Base-by-base conservation (phyloP, 2,329 filamentous ascomycete genomes). In the Fusarium penzigii region DNA sequence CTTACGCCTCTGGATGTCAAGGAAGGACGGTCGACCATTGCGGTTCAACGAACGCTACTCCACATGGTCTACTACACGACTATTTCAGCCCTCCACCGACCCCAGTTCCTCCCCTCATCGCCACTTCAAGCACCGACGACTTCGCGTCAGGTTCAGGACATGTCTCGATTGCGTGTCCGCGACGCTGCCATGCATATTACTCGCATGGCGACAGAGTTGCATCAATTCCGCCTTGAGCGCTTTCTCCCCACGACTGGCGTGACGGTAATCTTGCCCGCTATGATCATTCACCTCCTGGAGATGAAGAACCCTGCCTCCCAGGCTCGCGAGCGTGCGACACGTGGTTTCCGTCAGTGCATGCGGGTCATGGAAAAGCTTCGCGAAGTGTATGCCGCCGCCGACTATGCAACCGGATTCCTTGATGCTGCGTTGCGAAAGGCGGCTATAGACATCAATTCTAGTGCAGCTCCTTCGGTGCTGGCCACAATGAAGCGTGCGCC, bases 21-120 rank as follows among this genome's bases (percentile, higher is more conserved):
- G 47, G 79, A 85, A 16, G 86, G 85, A 34, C 78, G 80, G 39
- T 78, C 84, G 5, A 83, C 82, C 8, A 64, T 84, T 46, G 79
- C 80, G 0, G 77, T 96, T 3, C 91, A 96, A 68, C 84, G 90
- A 44, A 90, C 89, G n/a, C 78, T 97, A 17, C 77, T 97, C 36
- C 91, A 96, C 70, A 95, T 97, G 88, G 86, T 96, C 2, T 96
- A 95, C 72, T 89, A 92, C 70, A 95, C 93, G 2, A 95, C 92
- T 1, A 81, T 95, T 16, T 96, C 91, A 47, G 93, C 93, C 3
- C 79, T 97, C 16, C 92, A 97, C 70, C 86, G 93, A 29, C 93
- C 93, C 2, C 92, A 96, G 60, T 93, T 97, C 53, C 80, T 96
- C 39, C 91, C 92, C 1, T 87, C 87, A 0, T 84, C 85, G 12